These are phyloP conservation scores for Chalaropsis thielavioides DNA, from an alignment of 2,329 filamentous ascomycete genomes.

Conservation along the genomic window DNA sequence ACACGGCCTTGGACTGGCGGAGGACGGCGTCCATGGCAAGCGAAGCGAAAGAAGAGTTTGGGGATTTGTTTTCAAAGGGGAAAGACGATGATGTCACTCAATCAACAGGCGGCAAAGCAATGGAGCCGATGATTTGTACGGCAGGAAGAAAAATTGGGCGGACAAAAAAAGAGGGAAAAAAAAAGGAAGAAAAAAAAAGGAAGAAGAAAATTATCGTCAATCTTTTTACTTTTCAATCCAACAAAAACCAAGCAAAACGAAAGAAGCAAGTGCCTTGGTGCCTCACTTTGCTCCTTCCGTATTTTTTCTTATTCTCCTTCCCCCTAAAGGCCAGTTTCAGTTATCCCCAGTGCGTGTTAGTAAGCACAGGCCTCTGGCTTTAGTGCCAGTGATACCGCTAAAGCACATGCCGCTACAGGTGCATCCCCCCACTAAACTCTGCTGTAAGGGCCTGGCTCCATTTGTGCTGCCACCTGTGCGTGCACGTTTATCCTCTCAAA, in stretches of 20 bases:
- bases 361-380: not conserved
- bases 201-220: not conserved
- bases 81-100: not conserved
- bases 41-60: not conserved
- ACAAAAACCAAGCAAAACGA: not conserved
- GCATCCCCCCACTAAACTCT: not conserved
- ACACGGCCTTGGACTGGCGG: constrained; percentile 91
- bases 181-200: constrained; percentile 4
- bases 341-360: not conserved
- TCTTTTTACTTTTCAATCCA: not conserved
- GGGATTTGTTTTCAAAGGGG: not conserved
- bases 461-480: too few relatives aligned
- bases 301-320: not conserved
- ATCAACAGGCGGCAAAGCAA: not conserved
- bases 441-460: too few relatives aligned
- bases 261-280: not conserved
- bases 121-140: not conserved
- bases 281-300: not conserved
- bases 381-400: not conserved
- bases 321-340: not conserved
- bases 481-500: too few relatives aligned
- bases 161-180: not conserved
- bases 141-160: not conserved
- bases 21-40: constrained; percentile 75
- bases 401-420: not conserved